A percentile compares a stretch with the other conserved stretches of the same genome.
Conservation (phyloP, 352 stramenopile species). For the Discostella stelligera region DNA sequence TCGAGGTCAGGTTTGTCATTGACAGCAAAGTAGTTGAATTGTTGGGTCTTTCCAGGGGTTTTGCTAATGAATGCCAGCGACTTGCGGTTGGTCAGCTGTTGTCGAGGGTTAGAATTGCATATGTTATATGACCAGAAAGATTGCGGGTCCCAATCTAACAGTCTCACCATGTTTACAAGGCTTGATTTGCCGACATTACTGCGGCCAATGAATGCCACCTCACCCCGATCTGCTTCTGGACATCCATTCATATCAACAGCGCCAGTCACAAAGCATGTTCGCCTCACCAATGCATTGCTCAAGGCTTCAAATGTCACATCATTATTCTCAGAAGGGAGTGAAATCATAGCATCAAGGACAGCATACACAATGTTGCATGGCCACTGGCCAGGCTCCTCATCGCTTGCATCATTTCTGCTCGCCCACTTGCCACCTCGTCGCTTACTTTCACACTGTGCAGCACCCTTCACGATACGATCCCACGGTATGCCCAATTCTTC, state of each 20-base stretch:
- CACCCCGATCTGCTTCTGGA: constrained; percentile 71
- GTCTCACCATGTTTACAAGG: constrained; percentile 76
- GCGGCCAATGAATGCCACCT: constrained; percentile 81
- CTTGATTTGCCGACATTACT: constrained; percentile 83
- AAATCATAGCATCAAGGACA: constrained; percentile 76
- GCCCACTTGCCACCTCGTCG: constrained; percentile 56
- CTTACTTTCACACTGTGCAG: constrained; percentile 67
- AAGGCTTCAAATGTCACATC: constrained; percentile 78
- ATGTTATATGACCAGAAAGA: neutral
- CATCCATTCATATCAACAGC: constrained; percentile 71
- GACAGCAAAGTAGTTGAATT: constrained; percentile 87
- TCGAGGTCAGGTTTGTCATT: constrained; percentile 83
- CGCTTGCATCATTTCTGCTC: constrained; percentile 14
- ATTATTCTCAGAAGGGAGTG: constrained; percentile 78
- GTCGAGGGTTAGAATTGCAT: neutral
- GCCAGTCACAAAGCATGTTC: constrained; percentile 80
- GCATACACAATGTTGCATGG: constrained; percentile 80
- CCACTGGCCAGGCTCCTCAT: constrained; percentile 33
- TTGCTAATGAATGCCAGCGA: constrained; percentile 85
- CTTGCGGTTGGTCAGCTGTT: constrained; percentile 79
- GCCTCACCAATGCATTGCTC: constrained; percentile 75
- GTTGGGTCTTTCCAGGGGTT: constrained; percentile 84
- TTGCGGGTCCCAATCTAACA: neutral
- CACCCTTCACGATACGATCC: constrained; percentile 69
- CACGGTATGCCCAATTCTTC: constrained; percentile 66